These are phyloP conservation scores for Besnoitia besnoiti DNA, from an alignment of 169 alveolate genomes.

Conservation along the genomic window DNA sequence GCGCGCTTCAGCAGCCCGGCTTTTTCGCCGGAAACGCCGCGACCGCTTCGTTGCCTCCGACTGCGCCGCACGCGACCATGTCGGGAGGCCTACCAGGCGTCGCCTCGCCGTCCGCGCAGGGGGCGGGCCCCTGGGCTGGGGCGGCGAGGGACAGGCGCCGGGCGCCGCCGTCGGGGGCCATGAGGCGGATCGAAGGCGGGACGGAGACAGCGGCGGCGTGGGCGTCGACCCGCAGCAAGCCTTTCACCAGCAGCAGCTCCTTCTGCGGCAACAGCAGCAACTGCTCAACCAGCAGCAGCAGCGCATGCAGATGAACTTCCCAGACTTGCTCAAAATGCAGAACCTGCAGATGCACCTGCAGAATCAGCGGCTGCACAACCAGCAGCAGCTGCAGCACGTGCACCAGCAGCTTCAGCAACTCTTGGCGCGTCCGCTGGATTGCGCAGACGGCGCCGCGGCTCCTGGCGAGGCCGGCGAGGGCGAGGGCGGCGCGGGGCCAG, in stretches of 20 bases:
- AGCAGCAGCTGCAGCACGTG: slow-evolving; percentile 31
- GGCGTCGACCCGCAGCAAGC: neutral
- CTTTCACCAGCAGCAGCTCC: slow-evolving; percentile 15
- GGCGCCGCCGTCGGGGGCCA: neutral
- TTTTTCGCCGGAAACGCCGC: too few relatives aligned
- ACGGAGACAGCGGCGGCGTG: neutral
- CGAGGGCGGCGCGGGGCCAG: neutral
- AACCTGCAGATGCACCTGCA: slow-evolving; percentile 16
- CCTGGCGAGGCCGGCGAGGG: neutral
- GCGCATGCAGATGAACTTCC: slow-evolving; percentile 26
- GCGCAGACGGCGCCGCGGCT: too few relatives aligned
- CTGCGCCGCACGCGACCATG: too few relatives aligned
- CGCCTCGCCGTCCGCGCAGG: neutral
- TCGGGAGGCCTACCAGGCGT: neutral
- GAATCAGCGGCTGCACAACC: neutral
- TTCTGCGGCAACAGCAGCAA: slow-evolving; percentile 5
- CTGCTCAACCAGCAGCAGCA: neutral
- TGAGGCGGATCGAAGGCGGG: neutral
- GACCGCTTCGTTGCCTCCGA: too few relatives aligned
- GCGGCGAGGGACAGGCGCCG: neutral
- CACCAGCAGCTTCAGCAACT: slow-evolving; percentile 21
- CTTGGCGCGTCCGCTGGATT: neutral
- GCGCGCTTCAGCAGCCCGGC: too few relatives aligned
- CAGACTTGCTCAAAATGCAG: neutral
- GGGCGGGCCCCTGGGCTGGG: neutral